Evolutionary conservation across 768 basidiomycete species (phyloP).

Genomic region (Dendrothele bispora): DNA sequence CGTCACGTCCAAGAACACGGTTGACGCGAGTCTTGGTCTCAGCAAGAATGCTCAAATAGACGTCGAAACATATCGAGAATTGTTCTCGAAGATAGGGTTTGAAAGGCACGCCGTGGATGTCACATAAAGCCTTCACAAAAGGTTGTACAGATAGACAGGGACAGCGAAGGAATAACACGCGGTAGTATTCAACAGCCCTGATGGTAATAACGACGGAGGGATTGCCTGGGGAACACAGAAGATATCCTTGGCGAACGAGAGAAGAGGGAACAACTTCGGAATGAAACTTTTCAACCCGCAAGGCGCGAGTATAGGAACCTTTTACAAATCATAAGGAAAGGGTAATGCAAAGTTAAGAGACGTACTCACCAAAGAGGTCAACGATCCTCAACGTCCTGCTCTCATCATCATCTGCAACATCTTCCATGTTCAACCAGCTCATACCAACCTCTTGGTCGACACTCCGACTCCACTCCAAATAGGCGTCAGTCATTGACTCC

Average conservation of each 20-base stretch:
- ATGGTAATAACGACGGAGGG: slow-evolving; percentile 10
- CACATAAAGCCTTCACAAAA: slow-evolving; percentile 17
- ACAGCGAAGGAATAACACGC: slow-evolving; percentile 2
- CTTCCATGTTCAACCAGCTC: no score
- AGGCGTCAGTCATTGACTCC: no score
- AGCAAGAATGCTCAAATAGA: slow-evolving; percentile 10
- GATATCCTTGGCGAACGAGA: slow-evolving; percentile 9
- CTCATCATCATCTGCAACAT: no score
- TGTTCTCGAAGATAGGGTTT: slow-evolving; percentile 2
- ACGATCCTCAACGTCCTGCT: no score
- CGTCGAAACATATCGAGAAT: slow-evolving; percentile 9
- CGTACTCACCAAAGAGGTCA: no score
- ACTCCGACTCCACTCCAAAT: no score
- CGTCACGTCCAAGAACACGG: slow-evolving; percentile 6
- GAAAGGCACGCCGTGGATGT: slow-evolving; percentile 12
- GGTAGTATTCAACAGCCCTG: slow-evolving; percentile 7
- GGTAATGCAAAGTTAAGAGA: no score
- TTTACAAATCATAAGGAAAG: no score
- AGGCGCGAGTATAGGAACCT: no score
- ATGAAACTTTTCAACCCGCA: no score
- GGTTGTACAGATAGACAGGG: slow-evolving; percentile 21
- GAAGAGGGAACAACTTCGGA: not conserved
- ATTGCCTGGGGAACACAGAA: slow-evolving; percentile 9
- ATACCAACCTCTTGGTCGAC: no score
- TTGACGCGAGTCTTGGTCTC: not conserved